Conservation (phyloP, 1,284 basidiomycete species). For the Austroboletus rostrupii region DNA sequence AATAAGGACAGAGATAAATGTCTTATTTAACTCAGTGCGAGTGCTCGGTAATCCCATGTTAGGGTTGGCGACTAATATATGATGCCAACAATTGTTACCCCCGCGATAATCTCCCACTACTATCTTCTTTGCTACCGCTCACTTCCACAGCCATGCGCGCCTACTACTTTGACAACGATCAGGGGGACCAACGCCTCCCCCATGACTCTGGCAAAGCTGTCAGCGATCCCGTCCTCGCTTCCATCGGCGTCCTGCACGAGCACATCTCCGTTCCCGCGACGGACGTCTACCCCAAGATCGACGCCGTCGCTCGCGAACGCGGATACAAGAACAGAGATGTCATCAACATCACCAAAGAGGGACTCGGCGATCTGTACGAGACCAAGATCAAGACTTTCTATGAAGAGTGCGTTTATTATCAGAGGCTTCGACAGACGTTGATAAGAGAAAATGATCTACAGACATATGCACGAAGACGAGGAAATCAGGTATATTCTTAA, state of each 20-base stretch:
- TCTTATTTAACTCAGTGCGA: too few species aligned
- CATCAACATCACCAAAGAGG: slow-evolving; percentile 70
- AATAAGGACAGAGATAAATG: too few species aligned
- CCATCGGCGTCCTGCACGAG: slow-evolving; percentile 62
- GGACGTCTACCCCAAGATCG: slow-evolving; percentile 48
- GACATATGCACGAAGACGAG: slow-evolving; percentile 89
- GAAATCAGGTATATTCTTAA: slow-evolving; percentile 83
- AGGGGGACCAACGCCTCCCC: slow-evolving; percentile 72
- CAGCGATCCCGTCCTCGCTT: slow-evolving; percentile 41
- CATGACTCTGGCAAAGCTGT: slow-evolving; percentile 66
- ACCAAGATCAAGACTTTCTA: slow-evolving; percentile 77
- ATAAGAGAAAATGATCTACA: slow-evolving; percentile 27
- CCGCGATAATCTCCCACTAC: too few species aligned
- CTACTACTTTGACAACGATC: slow-evolving; percentile 76
- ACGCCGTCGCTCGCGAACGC: slow-evolving; percentile 59
- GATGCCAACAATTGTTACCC: too few species aligned
- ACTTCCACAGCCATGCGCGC: slow-evolving; percentile 55
- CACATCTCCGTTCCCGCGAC: slow-evolving; percentile 54
- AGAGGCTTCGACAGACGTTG: not conserved
- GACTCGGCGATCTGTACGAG: slow-evolving; percentile 77
- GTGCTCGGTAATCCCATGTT: too few species aligned
- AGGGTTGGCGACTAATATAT: too few species aligned
- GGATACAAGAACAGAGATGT: slow-evolving; percentile 77
- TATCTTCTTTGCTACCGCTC: too few species aligned
- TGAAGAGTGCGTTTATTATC: slow-evolving; percentile 54